Percentiles rank a stretch among this genome's conserved stretches.
These are phyloP conservation scores for Colletotrichum nymphaeae DNA, from an alignment of 2,329 filamentous ascomycete species.

Conservation along the genomic window DNA sequence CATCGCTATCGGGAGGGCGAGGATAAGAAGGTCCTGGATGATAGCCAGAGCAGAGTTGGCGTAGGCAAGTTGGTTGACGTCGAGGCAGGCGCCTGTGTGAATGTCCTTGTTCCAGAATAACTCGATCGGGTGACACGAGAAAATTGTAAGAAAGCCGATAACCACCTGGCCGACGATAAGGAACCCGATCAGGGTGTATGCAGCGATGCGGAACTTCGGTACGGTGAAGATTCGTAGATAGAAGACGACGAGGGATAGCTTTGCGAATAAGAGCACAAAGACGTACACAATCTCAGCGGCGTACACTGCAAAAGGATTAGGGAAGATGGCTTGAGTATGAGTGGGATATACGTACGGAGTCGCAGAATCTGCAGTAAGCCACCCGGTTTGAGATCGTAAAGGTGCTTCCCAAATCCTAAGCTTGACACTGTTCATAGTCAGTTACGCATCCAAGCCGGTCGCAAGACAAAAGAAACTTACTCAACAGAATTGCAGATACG, in stretches of 20 bases:
- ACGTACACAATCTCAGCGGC: constrained; percentile 44
- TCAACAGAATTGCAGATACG: constrained; percentile 16
- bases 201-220: constrained; percentile 39
- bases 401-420: constrained; percentile 22
- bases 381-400: constrained; percentile 25
- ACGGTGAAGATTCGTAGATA: constrained; percentile 45
- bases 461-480: background rate
- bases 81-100: constrained; percentile 42
- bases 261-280: constrained; percentile 42
- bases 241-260: constrained; percentile 46
- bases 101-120: constrained; percentile 44
- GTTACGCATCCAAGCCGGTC: background rate
- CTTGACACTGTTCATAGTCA: constrained; percentile 14
- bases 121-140: constrained; percentile 43
- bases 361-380: constrained; percentile 20
- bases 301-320: constrained; percentile 31
- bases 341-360: background rate
- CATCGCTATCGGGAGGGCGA: constrained; percentile 64
- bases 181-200: constrained; percentile 41
- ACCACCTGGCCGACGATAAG: constrained; percentile 40
- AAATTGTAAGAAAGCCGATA: constrained; percentile 45
- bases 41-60: constrained; percentile 62
- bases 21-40: constrained; percentile 62
- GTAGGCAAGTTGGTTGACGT: constrained; percentile 62
- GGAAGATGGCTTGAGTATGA: too few species aligned